Percentiles rank a stretch among this genome's conserved stretches.
phyloP scores from a whole-genome alignment of 805 yeast species.

The Lipomyces oligophaga region DNA sequence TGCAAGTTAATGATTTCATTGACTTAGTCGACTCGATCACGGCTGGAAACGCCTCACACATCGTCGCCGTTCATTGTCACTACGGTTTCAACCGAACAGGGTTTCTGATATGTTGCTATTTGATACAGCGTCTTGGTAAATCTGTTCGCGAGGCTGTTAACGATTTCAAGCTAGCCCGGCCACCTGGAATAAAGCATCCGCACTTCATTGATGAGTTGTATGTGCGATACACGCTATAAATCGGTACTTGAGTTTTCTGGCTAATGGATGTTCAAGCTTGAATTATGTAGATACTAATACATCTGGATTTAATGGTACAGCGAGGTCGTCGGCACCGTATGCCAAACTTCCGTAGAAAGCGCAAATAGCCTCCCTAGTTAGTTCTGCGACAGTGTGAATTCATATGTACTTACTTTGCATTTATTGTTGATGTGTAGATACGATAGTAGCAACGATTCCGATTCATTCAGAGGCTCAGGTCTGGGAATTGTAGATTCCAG shows the following conservation, averaged over 20 bases:
- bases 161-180: slow-evolving; percentile 54
- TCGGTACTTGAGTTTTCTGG: no score
- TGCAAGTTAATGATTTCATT: slow-evolving; percentile 55
- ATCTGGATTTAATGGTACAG: not conserved
- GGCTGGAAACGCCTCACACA: slow-evolving; percentile 31
- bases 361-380: no score
- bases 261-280: no score
- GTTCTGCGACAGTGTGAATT: no score
- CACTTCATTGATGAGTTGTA: slow-evolving; percentile 72
- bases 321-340: not conserved
- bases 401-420: slow-evolving; percentile 25
- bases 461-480: not conserved
- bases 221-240: slow-evolving; percentile 48
- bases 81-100: slow-evolving; percentile 81
- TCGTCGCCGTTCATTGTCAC: slow-evolving; percentile 69
- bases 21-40: slow-evolving; percentile 48
- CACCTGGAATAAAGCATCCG: slow-evolving; percentile 73
- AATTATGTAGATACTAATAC: not conserved
- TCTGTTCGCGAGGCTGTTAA: slow-evolving; percentile 59
- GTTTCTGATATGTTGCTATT: slow-evolving; percentile 63
- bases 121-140: slow-evolving; percentile 59
- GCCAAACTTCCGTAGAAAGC: no score
- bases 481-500: not conserved
- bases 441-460: slow-evolving; percentile 4
- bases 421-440: slow-evolving; percentile 14